Evolutionary conservation across 2,329 filamentous ascomycete species (phyloP).

Genomic region (Botrytis pseudocinerea): DNA sequence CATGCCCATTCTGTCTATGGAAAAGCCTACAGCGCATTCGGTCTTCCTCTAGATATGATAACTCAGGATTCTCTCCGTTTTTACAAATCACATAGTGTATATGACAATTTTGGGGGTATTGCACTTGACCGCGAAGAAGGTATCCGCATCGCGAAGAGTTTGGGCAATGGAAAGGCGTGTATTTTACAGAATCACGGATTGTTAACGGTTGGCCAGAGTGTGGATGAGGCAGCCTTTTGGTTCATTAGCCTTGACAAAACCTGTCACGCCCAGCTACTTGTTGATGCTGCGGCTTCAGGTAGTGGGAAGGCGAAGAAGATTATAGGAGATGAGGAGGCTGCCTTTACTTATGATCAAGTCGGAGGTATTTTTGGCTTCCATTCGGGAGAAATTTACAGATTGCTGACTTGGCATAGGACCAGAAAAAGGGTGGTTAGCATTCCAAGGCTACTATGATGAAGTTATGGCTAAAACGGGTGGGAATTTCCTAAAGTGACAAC

Average conservation of each 20-base stretch:
- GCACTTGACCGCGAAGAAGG: conserved; percentile 55
- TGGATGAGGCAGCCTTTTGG: conserved; percentile 56
- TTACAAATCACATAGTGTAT: conserved; percentile 45
- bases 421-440: conserved; percentile 54
- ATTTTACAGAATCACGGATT: conserved; percentile 56
- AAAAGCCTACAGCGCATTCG: conserved; percentile 52
- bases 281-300: conserved; percentile 61
- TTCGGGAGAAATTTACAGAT: background rate
- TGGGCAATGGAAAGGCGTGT: conserved; percentile 51
- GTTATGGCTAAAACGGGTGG: conserved; percentile 52
- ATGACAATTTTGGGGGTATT: conserved; percentile 51
- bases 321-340: conserved; percentile 67
- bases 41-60: conserved; percentile 52
- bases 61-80: conserved; percentile 58
- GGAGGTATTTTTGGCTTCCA: conserved; percentile 45
- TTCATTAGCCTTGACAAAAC: conserved; percentile 52
- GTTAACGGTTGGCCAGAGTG: conserved; percentile 47
- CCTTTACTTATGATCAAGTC: conserved; percentile 64
- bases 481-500: conserved; percentile 45
- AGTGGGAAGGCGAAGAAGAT: conserved; percentile 56
- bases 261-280: conserved; percentile 51
- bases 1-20: conserved; percentile 59
- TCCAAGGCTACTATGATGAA: conserved; percentile 56
- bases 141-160: conserved; percentile 46
- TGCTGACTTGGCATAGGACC: conserved; percentile 32